Base-by-base conservation (phyloP, 176 grass and related monocot genomes). In the Eremochloa ophiuroides region DNA sequence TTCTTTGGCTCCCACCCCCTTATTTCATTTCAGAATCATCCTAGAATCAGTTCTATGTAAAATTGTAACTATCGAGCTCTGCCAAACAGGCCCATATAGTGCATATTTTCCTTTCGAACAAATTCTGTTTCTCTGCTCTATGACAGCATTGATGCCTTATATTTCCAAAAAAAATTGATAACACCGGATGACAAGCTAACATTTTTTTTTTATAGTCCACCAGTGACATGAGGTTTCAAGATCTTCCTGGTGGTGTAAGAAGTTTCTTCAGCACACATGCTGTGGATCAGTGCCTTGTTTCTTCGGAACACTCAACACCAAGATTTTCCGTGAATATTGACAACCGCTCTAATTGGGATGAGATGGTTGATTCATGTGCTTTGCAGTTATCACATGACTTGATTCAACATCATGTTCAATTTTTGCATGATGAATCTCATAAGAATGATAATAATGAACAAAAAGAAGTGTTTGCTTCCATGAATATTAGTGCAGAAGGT, bases 281-380 rank as follows among this genome's bases (percentile, higher is more conserved):
- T 56, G 64, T 91, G 71, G 79, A 86, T 88, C 73, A 85, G 75
- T 79, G 53, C 48, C 27, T 88, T 93, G 66, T 68, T 69, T 85
- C 84, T 75, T 89, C 81, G 37, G 88, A 91, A 68, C 83, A 93
- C 62, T 85, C 88, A 55, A 77, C 89, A 68, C 95, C 92, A 39
- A 88, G 95, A 80, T 93, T 95, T 80, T 89, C 84, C 51, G 78
- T 94, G 76, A 83, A 91, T 73, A 60, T 98, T 81, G 90, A 98
- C 86, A 86, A 84, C 72, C 84, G 67, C 47, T 91, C 86, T 84
- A 91, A 56, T 80, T 83, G 77, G 87, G 80, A 91, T 78, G 66
- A 88, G 74, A 76, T 98, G 81, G 80, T 98, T n/a, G 73, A 83
- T 79, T 88, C 86, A 87, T 98, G 86, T 75, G 76, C 88, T 37